Percentiles rank a stretch among this genome's conserved stretches.
These are phyloP conservation scores for Pseudocercospora macadamiae DNA, from an alignment of 2,329 filamentous ascomycete genomes.

Conservation along the genomic window DNA sequence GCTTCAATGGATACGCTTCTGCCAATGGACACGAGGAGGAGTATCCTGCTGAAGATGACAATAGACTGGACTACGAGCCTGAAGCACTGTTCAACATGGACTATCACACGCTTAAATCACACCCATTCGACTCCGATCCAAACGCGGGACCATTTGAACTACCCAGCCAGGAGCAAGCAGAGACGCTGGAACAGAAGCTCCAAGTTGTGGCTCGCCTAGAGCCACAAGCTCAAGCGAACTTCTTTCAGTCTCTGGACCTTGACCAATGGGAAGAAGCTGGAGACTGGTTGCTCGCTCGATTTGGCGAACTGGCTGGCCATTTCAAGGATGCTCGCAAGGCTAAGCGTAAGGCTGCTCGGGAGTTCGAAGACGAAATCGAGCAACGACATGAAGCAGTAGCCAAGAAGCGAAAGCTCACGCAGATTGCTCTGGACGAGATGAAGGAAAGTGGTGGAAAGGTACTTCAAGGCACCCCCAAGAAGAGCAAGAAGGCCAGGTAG, in stretches of 20 bases:
- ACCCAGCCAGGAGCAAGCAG: constrained; percentile 9
- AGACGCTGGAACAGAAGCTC: constrained; percentile 31
- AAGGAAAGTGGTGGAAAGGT: constrained; percentile 58
- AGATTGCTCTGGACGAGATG: constrained; percentile 47
- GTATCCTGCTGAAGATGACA: constrained; percentile 16
- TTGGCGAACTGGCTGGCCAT: constrained; percentile 53
- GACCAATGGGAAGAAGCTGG: constrained; percentile 65
- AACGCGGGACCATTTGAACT: constrained; percentile 19
- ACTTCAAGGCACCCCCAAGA: constrained; percentile 50
- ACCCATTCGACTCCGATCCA: constrained; percentile 35
- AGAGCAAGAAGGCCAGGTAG: constrained; percentile 30
- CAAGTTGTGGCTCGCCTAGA: constrained; percentile 10
- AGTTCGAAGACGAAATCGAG: constrained; percentile 60
- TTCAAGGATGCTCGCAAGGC: constrained; percentile 57
- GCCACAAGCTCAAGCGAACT: constrained; percentile 46
- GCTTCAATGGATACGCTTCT: not conserved
- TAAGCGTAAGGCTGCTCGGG: constrained; percentile 56
- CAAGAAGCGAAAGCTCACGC: constrained; percentile 49
- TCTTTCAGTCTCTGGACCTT: constrained; percentile 57
- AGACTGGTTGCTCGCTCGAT: constrained; percentile 61
- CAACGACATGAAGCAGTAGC: constrained; percentile 56
- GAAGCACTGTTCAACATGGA: constrained; percentile 32
- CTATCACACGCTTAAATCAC: constrained; percentile 32
- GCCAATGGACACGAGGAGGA: not conserved
- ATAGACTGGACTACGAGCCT: constrained; percentile 33